Percentiles rank a stretch among this genome's conserved stretches.
Conservation (phyloP, 164 flowering plant species). For the Brasenia schreberi region DNA sequence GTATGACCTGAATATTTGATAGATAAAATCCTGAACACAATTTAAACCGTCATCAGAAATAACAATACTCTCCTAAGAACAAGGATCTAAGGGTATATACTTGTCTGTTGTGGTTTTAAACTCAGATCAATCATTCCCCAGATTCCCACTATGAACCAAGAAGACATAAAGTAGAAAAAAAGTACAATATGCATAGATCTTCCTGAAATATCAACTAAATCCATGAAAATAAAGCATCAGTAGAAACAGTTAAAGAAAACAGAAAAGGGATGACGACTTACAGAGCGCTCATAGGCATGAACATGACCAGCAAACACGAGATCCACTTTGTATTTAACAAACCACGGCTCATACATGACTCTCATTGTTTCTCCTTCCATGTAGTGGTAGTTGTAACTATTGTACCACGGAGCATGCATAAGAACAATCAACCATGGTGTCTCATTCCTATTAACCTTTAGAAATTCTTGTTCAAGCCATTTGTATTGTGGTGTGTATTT, state of each 20-base stretch:
- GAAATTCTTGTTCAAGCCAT: conserved; percentile 31
- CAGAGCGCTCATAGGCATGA: conserved; percentile 49
- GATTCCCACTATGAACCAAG: no score
- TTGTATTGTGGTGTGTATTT: conserved; percentile 29
- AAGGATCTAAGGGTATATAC: no score
- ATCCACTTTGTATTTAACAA: conserved; percentile 48
- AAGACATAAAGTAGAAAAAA: not conserved
- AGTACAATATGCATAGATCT: not conserved
- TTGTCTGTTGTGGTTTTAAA: no score
- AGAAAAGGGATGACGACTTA: conserved; percentile 10
- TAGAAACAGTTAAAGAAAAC: not conserved
- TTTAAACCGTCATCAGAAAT: no score
- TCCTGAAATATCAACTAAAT: not conserved
- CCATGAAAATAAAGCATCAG: not conserved
- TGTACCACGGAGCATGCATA: conserved; percentile 32
- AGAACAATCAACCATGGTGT: conserved; percentile 45
- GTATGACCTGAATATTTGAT: no score
- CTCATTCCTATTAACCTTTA: conserved; percentile 26
- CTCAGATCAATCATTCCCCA: no score
- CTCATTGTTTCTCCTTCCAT: conserved; percentile 64
- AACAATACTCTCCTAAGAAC: no score
- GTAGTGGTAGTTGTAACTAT: conserved; percentile 34
- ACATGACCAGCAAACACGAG: conserved; percentile 51
- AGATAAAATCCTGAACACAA: no score
- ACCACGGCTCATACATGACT: conserved; percentile 45